phyloP scores from a whole-genome alignment of 139 green algal genomes.

The Coccomyxa sp. region DNA sequence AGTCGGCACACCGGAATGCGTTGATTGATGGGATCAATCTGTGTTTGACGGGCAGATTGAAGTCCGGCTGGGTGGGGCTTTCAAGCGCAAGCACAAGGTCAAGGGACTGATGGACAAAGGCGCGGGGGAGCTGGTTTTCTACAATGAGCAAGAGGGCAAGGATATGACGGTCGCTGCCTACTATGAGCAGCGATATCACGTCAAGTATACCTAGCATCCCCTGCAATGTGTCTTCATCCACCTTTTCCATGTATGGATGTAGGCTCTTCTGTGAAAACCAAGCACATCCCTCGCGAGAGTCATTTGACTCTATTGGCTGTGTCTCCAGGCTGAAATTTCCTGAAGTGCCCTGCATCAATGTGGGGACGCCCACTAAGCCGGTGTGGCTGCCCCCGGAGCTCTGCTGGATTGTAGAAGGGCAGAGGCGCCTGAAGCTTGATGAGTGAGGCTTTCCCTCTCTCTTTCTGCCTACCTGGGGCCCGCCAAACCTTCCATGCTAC shows the following conservation, averaged over 20 bases:
- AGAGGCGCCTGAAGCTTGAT: conserved; percentile 42
- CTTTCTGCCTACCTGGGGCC: not conserved
- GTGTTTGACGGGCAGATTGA: conserved; percentile 9
- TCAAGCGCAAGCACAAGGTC: conserved; percentile 17
- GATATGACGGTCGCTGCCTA: conserved; percentile 52
- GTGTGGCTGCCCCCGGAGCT: conserved; percentile 52
- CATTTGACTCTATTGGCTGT: no score
- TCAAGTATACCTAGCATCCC: not conserved
- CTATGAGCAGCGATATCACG: conserved; percentile 33
- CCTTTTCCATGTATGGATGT: no score
- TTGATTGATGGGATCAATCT: no score
- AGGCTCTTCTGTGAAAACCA: no score
- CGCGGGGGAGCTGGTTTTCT: conserved; percentile 25
- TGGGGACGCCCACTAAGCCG: conserved; percentile 30
- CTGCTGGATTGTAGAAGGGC: conserved; percentile 38
- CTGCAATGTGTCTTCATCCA: not conserved
- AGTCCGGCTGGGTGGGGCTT: not conserved
- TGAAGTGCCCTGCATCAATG: conserved; percentile 48
- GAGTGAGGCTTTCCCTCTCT: conserved; percentile 7
- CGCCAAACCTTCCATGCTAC: no score
- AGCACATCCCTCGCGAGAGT: no score
- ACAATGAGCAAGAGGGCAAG: conserved; percentile 33
- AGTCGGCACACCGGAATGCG: no score
- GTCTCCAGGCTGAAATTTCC: conserved; percentile 26
- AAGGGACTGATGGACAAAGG: conserved; percentile 14